Conservation (phyloP, 1,139 yeast species). For the Saccharomyces hybrid region DNA sequence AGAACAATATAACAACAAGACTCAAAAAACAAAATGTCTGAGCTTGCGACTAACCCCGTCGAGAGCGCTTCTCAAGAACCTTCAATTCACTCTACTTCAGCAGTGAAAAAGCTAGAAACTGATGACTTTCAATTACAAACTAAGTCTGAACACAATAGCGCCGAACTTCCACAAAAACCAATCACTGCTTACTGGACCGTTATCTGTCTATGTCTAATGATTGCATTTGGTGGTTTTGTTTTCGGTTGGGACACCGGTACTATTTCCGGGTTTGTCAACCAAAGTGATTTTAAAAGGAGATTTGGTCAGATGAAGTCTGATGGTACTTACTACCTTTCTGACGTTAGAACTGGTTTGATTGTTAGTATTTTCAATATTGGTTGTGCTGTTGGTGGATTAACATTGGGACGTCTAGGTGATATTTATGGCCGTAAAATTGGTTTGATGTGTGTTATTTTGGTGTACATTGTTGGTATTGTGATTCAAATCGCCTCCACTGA, state of each 20-base stretch:
- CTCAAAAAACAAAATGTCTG: neutral
- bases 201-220: constrained; percentile 36
- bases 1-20: neutral
- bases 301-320: constrained; percentile 44
- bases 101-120: neutral
- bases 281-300: constrained; percentile 49
- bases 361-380: too few relatives aligned
- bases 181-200: constrained; percentile 36
- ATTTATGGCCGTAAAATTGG: too few relatives aligned
- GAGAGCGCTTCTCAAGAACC: neutral
- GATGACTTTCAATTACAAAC: too few relatives aligned
- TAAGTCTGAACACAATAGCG: neutral
- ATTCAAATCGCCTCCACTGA: too few relatives aligned
- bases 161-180: constrained; percentile 35
- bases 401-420: too few relatives aligned
- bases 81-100: neutral
- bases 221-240: constrained; percentile 60
- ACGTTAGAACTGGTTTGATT: too few relatives aligned
- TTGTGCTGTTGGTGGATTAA: too few relatives aligned
- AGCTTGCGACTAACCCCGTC: neutral
- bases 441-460: too few relatives aligned
- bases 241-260: constrained; percentile 76
- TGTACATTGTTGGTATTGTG: too few relatives aligned
- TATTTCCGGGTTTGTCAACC: constrained; percentile 65
- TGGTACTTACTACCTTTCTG: constrained; percentile 8